Evolutionary conservation across 306 rosid species (phyloP).

Genomic region (Argentina anserina): DNA sequence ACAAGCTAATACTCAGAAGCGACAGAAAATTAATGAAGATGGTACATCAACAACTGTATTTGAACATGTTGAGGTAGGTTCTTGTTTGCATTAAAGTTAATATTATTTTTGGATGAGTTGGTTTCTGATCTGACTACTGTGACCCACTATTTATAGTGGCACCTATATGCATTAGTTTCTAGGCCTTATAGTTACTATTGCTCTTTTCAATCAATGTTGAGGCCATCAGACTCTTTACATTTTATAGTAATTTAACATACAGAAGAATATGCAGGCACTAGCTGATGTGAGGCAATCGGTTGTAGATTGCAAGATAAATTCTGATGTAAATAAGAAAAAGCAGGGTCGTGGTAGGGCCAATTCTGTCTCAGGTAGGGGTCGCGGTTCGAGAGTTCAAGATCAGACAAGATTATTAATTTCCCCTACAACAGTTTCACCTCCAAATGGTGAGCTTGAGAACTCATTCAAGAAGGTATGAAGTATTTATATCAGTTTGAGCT

Average conservation of each 20-base stretch:
- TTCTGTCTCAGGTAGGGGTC: constrained; percentile 75
- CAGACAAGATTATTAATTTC: constrained; percentile 50
- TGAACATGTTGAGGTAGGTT: constrained; percentile 70
- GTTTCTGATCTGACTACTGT: constrained; percentile 5
- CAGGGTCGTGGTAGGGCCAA: constrained; percentile 85
- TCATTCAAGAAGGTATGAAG: constrained; percentile 47
- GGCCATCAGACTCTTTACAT: not conserved
- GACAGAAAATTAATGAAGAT: constrained; percentile 56
- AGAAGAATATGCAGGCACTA: constrained; percentile 45
- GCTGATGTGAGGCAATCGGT: constrained; percentile 58
- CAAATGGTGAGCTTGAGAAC: constrained; percentile 74
- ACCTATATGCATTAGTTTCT: not conserved
- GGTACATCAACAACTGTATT: constrained; percentile 32
- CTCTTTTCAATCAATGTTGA: not conserved
- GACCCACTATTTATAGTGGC: constrained; percentile 6
- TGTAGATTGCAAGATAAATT: constrained; percentile 52
- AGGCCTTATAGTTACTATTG: not conserved
- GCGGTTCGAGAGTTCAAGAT: constrained; percentile 73
- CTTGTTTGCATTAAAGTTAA: constrained; percentile 19
- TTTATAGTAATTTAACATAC: not conserved
- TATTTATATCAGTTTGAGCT: constrained; percentile 26
- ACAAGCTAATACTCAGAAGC: constrained; percentile 89
- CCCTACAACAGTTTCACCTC: constrained; percentile 44
- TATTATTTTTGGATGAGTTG: constrained; percentile 6
- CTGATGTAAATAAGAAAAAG: constrained; percentile 68